These are phyloP conservation scores for Daldinia grandis DNA, from an alignment of 495 filamentous ascomycete genomes.

Conservation along the genomic window DNA sequence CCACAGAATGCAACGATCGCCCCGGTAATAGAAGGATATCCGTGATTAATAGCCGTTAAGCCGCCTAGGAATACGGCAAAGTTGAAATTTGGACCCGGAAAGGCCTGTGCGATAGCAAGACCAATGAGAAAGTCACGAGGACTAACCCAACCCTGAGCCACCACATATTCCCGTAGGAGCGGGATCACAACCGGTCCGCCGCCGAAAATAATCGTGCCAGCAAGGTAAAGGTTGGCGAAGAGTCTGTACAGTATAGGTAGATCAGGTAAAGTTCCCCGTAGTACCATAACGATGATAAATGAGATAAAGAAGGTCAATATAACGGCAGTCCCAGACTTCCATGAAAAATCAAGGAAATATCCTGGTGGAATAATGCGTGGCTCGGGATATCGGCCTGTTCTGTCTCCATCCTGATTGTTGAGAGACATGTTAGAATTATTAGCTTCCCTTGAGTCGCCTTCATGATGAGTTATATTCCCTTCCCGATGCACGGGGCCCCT, in stretches of 20 bases:
- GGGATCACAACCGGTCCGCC: slow-evolving; percentile 89
- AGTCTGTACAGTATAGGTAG: slow-evolving; percentile 65
- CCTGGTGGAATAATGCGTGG: slow-evolving; percentile 53
- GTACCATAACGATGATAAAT: slow-evolving; percentile 69
- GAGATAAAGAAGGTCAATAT: slow-evolving; percentile 63
- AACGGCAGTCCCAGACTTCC: slow-evolving; percentile 58
- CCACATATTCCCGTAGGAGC: slow-evolving; percentile 79
- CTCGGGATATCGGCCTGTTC: slow-evolving; percentile 28
- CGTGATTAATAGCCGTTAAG: slow-evolving; percentile 58
- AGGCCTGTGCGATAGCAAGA: slow-evolving; percentile 82
- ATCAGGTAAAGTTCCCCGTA: slow-evolving; percentile 58
- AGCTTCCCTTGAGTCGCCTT: neutral
- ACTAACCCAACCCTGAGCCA: slow-evolving; percentile 80
- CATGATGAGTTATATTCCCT: neutral
- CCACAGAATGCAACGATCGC: slow-evolving; percentile 72
- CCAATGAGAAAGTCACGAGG: slow-evolving; percentile 83
- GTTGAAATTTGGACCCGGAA: slow-evolving; percentile 90
- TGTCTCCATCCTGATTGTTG: neutral
- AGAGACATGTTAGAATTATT: neutral
- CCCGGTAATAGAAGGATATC: slow-evolving; percentile 45
- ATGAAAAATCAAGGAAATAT: slow-evolving; percentile 52
- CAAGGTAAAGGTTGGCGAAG: slow-evolving; percentile 84
- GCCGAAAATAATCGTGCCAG: slow-evolving; percentile 90
- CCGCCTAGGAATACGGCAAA: slow-evolving; percentile 81
- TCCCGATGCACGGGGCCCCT: neutral